Evolutionary conservation across 2,329 filamentous ascomycete species (phyloP).

Genomic region (Aspergillus fijiensis): DNA sequence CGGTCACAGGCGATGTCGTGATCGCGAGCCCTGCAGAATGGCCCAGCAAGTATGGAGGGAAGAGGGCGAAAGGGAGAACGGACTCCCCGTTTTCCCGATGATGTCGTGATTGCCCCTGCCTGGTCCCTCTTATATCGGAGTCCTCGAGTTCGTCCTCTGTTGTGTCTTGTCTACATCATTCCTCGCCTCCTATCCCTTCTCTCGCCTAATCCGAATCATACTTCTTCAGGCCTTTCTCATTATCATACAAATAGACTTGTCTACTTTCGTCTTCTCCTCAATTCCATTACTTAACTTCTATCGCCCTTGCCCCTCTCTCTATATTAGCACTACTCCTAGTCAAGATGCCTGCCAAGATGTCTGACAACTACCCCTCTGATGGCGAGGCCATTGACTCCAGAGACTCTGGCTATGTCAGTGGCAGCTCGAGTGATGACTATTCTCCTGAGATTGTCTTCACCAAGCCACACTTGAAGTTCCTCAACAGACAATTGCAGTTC

Average conservation of each 20-base stretch:
- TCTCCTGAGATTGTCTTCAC: conserved; percentile 82
- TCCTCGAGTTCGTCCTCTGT: conserved; percentile 21
- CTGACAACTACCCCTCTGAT: conserved; percentile 38
- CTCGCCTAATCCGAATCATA: background rate
- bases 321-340: background rate
- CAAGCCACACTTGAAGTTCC: conserved; percentile 79
- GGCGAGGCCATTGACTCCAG: conserved; percentile 35
- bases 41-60: conserved; percentile 22
- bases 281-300: conserved; percentile 5
- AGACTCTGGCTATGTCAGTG: conserved; percentile 72
- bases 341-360: conserved; percentile 42
- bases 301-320: conserved; percentile 5
- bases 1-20: conserved; percentile 32
- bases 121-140: conserved; percentile 28
- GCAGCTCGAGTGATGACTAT: conserved; percentile 59
- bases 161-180: conserved; percentile 15
- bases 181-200: conserved; percentile 9
- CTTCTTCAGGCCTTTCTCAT: background rate
- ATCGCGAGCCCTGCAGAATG: conserved; percentile 28
- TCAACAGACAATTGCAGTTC: conserved; percentile 85
- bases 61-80: conserved; percentile 23
- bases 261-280: background rate
- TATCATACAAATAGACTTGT: conserved; percentile 5
- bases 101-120: conserved; percentile 36
- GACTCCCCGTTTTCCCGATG: conserved; percentile 24